Base-by-base conservation (phyloP, 768 basidiomycete species). In the Hypholoma sublateritium region DNA sequence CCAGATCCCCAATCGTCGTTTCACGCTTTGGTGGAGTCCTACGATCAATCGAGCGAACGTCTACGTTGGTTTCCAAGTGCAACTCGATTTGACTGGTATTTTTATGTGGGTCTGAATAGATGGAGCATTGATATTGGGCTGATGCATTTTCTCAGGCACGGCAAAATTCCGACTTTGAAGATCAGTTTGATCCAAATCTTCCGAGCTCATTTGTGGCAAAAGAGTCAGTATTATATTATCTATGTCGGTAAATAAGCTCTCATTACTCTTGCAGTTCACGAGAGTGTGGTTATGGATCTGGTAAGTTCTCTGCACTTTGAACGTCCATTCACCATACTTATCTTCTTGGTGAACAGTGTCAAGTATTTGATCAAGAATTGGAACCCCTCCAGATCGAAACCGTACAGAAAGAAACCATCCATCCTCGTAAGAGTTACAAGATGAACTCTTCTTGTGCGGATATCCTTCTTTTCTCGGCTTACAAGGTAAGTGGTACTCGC, bases 391-490 rank as follows among this genome's bases (percentile, higher is more conserved):
- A 98, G 64, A 99, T 99, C 65, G 97, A 98, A 79, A 98, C 95
- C 0, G 97, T 99, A 0, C 97, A 98, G 73, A 99, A 99, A 74
- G 97, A 99, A 74, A 98, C 97, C 0, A 99, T 99, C 59, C 97
- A 97, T 72, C 96, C 96, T 65, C 91, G 96, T 75, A 98, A 98
- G 81, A 97, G 94, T 80, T 99, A 99, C 85, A 99, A 99, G 85
- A 98, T 99, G 97, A 99, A 99, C 76, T 97, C 95, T 7, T 96
- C 95, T n/a, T 98, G 96, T 62, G 96, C 96, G 50, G 97, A 99
- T 68, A 96, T 99, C 68, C 80, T 99, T 17, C 80, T 99, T 50
- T 98, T 99, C 84, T 97, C 95, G 12, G 90, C 92, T 1, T 91
- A 93, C 72, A 94, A 93, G 79, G 84, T 82, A 60, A 8, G 71